A percentile compares a stretch with the other conserved stretches of the same genome.
Conservation (phyloP, 192 early-diverging fungal genomes). For the Backusella liffmaniae region DNA sequence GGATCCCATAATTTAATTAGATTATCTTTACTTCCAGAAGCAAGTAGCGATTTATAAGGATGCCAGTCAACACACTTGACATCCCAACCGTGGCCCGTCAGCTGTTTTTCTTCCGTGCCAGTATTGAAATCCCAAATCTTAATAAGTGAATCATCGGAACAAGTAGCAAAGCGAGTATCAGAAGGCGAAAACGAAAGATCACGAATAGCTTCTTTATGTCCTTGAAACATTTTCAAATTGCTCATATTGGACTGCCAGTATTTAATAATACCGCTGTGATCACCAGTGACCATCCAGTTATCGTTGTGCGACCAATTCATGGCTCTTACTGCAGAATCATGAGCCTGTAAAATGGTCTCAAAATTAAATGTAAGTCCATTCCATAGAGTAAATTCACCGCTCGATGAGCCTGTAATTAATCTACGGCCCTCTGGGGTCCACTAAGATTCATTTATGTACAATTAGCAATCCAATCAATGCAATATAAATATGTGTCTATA, state of each 20-base stretch:
- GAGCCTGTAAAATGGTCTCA: conserved; percentile 95
- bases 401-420: conserved; percentile 89
- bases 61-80: conserved; percentile 98
- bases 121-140: conserved; percentile 97
- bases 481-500: too few species aligned
- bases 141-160: conserved; percentile 92
- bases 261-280: conserved; percentile 90
- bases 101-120: conserved; percentile 72
- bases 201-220: conserved; percentile 87
- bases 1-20: conserved; percentile 98
- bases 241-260: conserved; percentile 98
- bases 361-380: conserved; percentile 98
- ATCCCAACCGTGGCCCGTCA: conserved; percentile 95
- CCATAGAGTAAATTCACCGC: conserved; percentile 97
- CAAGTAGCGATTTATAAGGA: conserved; percentile 87
- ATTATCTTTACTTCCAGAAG: conserved; percentile 95
- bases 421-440: conserved; percentile 98
- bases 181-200: conserved; percentile 91
- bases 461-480: background rate
- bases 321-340: conserved; percentile 89
- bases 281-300: conserved; percentile 93
- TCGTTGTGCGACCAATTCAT: conserved; percentile 98
- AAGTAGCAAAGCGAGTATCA: conserved; percentile 92
- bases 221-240: conserved; percentile 84
- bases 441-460: conserved; percentile 26